phyloP scores from a whole-genome alignment of 2,329 filamentous ascomycete species.

The Dendrostoma leiphaemia region DNA sequence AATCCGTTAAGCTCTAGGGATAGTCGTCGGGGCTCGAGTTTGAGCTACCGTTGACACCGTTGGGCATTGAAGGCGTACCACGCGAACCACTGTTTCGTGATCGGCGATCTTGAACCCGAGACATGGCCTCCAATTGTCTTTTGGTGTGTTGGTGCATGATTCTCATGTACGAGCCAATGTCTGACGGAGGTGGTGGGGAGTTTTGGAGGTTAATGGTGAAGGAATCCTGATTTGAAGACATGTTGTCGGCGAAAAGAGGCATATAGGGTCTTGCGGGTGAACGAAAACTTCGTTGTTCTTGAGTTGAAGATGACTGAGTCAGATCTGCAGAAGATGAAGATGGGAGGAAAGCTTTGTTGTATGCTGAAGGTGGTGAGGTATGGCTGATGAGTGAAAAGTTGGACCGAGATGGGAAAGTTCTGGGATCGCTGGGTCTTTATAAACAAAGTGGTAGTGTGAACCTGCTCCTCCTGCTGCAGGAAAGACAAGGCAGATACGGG shows the following conservation, averaged over 20 bases:
- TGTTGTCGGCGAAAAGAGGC: constrained; percentile 19
- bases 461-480: too few relatives aligned
- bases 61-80: constrained; percentile 24
- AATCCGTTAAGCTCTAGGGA: constrained; percentile 21
- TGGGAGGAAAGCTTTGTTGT: too few relatives aligned
- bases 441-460: constrained; percentile 3
- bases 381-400: neutral
- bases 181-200: constrained; percentile 27
- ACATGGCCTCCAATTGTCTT: constrained; percentile 61
- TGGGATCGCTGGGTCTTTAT: constrained; percentile 6
- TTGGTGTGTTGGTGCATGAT: constrained; percentile 66
- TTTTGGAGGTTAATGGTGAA: constrained; percentile 21
- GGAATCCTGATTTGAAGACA: constrained; percentile 24
- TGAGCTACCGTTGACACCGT: constrained; percentile 20
- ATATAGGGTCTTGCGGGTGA: constrained; percentile 4
- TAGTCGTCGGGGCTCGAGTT: constrained; percentile 20
- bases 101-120: constrained; percentile 40
- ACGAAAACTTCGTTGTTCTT: too few relatives aligned
- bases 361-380: too few relatives aligned
- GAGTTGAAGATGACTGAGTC: too few relatives aligned
- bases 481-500: neutral
- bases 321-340: too few relatives aligned
- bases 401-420: neutral
- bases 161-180: constrained; percentile 47
- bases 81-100: constrained; percentile 12